A percentile compares a stretch with the other conserved stretches of the same genome.
These are phyloP conservation scores for Kwoniella pini DNA, from an alignment of 768 basidiomycete species.

Conservation along the genomic window DNA sequence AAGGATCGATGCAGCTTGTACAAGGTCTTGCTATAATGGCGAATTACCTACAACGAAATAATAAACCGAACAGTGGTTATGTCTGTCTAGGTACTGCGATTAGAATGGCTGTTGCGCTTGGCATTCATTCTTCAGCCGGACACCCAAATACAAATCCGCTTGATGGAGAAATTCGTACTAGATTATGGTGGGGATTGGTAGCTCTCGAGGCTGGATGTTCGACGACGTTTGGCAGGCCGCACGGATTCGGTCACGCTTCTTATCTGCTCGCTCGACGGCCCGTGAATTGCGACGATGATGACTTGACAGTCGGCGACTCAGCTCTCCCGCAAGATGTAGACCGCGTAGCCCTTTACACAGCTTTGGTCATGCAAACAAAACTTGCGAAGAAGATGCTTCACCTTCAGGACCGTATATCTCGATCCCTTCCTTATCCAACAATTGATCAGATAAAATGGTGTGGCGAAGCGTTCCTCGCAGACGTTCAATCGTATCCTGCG, in stretches of 20 bases:
- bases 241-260: background rate
- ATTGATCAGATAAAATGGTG: conserved; percentile 1
- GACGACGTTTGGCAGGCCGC: background rate
- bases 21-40: conserved; percentile 6
- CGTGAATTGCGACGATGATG: background rate
- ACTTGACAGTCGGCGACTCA: background rate
- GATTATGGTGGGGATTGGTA: background rate
- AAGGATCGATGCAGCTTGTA: background rate
- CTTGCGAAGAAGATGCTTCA: background rate
- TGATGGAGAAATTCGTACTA: background rate
- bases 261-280: background rate
- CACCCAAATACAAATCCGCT: background rate
- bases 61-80: background rate
- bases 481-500: background rate
- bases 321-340: background rate
- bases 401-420: background rate
- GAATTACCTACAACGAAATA: background rate
- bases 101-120: background rate
- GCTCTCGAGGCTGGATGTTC: background rate
- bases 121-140: background rate
- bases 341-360: background rate
- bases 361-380: background rate
- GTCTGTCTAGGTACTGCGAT: background rate
- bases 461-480: background rate
- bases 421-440: background rate